phyloP scores from a whole-genome alignment of 768 basidiomycete genomes.

The Cyclocybe cylindracea region DNA sequence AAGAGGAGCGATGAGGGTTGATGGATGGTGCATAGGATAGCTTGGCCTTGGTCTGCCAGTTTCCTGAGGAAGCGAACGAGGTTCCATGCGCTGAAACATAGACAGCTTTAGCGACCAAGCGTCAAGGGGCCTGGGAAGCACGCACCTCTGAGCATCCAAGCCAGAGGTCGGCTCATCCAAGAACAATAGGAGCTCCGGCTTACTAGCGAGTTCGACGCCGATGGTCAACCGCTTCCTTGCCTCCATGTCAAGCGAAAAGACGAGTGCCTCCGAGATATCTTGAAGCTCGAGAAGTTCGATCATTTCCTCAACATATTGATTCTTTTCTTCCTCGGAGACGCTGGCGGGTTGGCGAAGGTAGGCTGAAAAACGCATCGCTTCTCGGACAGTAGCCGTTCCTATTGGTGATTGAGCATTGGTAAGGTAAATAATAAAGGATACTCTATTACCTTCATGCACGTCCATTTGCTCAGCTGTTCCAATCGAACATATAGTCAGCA shows the following conservation, averaged over 20 bases:
- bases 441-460: conserved; percentile 59
- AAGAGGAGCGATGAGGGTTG: conserved; percentile 87
- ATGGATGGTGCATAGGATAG: conserved; percentile 89
- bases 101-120: conserved; percentile 43
- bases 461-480: conserved; percentile 78
- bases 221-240: conserved; percentile 87
- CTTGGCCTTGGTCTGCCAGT: conserved; percentile 83
- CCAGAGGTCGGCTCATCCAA: conserved; percentile 54
- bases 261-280: conserved; percentile 80
- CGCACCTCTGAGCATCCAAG: conserved; percentile 43
- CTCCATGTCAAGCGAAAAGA: conserved; percentile 66
- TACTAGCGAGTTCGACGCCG: conserved; percentile 88
- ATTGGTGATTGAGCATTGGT: not conserved
- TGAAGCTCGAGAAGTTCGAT: conserved; percentile 85
- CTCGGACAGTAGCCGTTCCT: conserved; percentile 77
- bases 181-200: conserved; percentile 77
- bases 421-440: not conserved
- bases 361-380: conserved; percentile 84
- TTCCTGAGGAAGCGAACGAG: conserved; percentile 80
- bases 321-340: conserved; percentile 71
- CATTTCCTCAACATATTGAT: conserved; percentile 79
- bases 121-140: not conserved
- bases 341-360: conserved; percentile 76
- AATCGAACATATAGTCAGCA: conserved; percentile 15
- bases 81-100: conserved; percentile 70